Base-by-base conservation (phyloP, 176 grass and related monocot species). In the Carex littledalei region DNA sequence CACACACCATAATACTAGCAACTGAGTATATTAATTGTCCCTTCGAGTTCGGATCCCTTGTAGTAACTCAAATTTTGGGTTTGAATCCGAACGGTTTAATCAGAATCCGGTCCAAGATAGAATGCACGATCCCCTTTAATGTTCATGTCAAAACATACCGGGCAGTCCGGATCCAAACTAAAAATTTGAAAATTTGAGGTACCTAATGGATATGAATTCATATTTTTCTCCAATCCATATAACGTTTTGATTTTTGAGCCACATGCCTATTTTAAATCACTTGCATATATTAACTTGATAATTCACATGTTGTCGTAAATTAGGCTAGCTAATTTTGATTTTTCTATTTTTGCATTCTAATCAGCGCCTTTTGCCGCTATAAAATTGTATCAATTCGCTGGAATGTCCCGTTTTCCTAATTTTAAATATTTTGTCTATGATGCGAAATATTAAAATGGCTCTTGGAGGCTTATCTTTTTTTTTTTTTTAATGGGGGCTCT, bases 331-430 rank as follows among this genome's bases (percentile, higher is more conserved):
- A 77, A 77, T 31, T 29, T 31, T 2, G 13, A 55, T 55, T 26
- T 72, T 77, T 77, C 73, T 77, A 77, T 77, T 55, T 77, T 77
- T 77, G 21, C 49, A 53, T 77, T 31, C 0, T 54, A 16, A 55
- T 11, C 12, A 77, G 73, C 22, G 21, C 22, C 21, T 77, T 77
- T 72, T 14, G 22, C 73, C 31, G 73, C 73, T 54, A 7, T 3
- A 77, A 77, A 77, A 77, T 77, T 52, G 13, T 77, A 54, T 16
- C 5, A 53, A 26, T 24, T 75, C 24, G 71, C 26, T 53, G 20
- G 20, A 77, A 76, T 14, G 20, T 26, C 22, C 5, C 21, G 1
- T 77, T 77, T 73, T 55, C 73, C 73, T 55, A 77, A 77, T 54
- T 77, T 55, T 55, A 77, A 77, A 37, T 7, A 16, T 32, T 13